phyloP scores from a whole-genome alignment of 2,329 filamentous ascomycete genomes.

The Magnaporthiopsis poae region DNA sequence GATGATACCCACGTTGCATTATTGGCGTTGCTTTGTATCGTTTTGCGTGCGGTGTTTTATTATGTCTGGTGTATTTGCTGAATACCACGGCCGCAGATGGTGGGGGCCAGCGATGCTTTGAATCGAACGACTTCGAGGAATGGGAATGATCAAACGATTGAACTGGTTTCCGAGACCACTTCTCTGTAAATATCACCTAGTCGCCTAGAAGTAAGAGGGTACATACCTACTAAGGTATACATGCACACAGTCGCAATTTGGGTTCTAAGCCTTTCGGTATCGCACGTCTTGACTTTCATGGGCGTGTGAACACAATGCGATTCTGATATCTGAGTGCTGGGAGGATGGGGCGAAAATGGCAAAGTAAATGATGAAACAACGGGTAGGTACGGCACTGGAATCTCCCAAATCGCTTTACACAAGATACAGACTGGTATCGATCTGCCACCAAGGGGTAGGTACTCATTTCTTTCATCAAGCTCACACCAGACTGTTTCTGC shows the following conservation, averaged over 20 bases:
- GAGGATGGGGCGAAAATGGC: background rate
- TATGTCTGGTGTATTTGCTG: background rate
- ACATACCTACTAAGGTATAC: no score
- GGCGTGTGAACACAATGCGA: background rate
- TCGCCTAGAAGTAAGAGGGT: no score
- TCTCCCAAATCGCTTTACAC: background rate
- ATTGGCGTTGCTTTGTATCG: slow-evolving; percentile 1
- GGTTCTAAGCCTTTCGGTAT: no score
- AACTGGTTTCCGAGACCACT: background rate
- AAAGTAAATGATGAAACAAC: background rate
- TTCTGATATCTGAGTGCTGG: background rate
- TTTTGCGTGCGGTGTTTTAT: background rate
- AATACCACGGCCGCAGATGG: background rate
- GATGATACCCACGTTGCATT: slow-evolving; percentile 5
- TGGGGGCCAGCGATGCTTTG: background rate
- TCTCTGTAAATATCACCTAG: no score
- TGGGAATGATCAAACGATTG: background rate
- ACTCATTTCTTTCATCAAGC: background rate
- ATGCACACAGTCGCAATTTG: no score
- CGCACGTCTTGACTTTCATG: background rate
- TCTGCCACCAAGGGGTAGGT: background rate
- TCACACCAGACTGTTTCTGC: background rate
- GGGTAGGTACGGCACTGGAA: no score
- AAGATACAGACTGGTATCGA: background rate
- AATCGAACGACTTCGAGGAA: background rate